phyloP scores from a whole-genome alignment of 208 protist species.

The Histomonas meleagridis region DNA sequence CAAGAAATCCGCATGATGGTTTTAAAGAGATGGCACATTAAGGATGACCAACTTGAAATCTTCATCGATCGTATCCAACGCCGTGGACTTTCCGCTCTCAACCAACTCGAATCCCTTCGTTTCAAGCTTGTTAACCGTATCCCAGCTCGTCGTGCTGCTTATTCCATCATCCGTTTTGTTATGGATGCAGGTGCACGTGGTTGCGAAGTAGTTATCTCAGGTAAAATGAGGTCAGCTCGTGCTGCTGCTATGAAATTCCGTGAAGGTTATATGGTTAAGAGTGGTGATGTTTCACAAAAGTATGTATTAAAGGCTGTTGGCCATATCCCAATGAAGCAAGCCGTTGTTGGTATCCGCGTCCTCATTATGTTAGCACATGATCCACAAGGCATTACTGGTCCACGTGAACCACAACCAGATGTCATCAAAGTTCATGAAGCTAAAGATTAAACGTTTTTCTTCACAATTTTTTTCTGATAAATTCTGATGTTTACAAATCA shows the following conservation, averaged over 20 bases:
- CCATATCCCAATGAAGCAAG: slow-evolving; percentile 88
- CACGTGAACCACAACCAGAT: slow-evolving; percentile 58
- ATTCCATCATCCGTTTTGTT: not conserved
- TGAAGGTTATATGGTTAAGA: slow-evolving; percentile 97
- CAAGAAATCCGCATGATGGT: slow-evolving; percentile 87
- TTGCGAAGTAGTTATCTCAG: slow-evolving; percentile 91
- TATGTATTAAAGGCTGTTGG: slow-evolving; percentile 83
- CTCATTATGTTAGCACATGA: slow-evolving; percentile 94
- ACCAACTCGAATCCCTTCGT: slow-evolving; percentile 89
- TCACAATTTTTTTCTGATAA: no score
- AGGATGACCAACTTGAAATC: slow-evolving; percentile 74
- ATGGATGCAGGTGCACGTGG: slow-evolving; percentile 70
- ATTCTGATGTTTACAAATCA: no score
- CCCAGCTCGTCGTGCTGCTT: not conserved
- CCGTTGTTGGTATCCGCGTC: slow-evolving; percentile 87
- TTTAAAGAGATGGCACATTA: slow-evolving; percentile 92
- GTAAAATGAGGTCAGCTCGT: slow-evolving; percentile 90
- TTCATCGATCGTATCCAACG: slow-evolving; percentile 84
- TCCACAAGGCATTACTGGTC: slow-evolving; percentile 58
- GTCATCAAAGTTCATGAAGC: slow-evolving; percentile 63
- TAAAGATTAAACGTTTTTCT: slow-evolving; percentile 58
- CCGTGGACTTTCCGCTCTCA: slow-evolving; percentile 89
- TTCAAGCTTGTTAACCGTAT: slow-evolving; percentile 49
- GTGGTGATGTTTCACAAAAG: slow-evolving; percentile 62
- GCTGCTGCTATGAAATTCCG: slow-evolving; percentile 97